A percentile compares a stretch with the other conserved stretches of the same genome.
Evolutionary conservation across 2,329 filamentous ascomycete species (phyloP).

Genomic region (Botrytis paeoniae): DNA sequence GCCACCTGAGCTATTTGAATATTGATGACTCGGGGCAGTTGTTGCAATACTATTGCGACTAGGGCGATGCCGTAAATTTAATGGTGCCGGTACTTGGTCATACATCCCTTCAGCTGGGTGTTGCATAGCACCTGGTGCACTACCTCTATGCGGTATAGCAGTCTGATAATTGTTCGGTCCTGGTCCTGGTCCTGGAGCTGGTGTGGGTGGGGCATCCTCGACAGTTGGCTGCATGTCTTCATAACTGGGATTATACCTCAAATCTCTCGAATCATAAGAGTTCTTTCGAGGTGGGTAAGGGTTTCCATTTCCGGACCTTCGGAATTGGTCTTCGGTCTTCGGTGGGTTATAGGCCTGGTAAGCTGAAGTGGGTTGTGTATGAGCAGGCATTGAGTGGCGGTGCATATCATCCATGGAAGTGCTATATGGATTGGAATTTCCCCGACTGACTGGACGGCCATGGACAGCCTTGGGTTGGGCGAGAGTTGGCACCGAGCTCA

Average conservation of each 20-base stretch:
- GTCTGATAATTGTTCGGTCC: slow-evolving; percentile 17
- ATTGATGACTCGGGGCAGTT: slow-evolving; percentile 27
- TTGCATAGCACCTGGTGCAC: slow-evolving; percentile 24
- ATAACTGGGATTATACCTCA: slow-evolving; percentile 40
- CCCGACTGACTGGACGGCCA: slow-evolving; percentile 14
- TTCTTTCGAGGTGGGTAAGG: slow-evolving; percentile 37
- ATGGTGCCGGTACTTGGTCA: slow-evolving; percentile 36
- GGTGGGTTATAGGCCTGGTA: slow-evolving; percentile 35
- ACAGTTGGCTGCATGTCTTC: slow-evolving; percentile 47
- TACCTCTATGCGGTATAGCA: slow-evolving; percentile 26
- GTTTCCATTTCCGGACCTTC: slow-evolving; percentile 25
- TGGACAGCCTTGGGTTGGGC: slow-evolving; percentile 9
- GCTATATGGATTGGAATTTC: slow-evolving; percentile 27
- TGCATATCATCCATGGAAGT: slow-evolving; percentile 27
- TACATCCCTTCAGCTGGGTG: slow-evolving; percentile 32
- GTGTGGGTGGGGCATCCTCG: slow-evolving; percentile 42
- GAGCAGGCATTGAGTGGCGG: slow-evolving; percentile 30
- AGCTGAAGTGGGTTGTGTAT: slow-evolving; percentile 28
- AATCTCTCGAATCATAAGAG: slow-evolving; percentile 37
- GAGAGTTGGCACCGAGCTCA: slow-evolving; percentile 27
- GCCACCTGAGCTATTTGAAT: slow-evolving; percentile 31
- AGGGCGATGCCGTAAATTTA: slow-evolving; percentile 34
- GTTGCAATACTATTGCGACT: slow-evolving; percentile 31
- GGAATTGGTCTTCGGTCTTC: slow-evolving; percentile 30
- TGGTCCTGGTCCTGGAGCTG: slow-evolving; percentile 22